Base-by-base conservation (phyloP, 257 asterid species). In the Solanum neorickii region DNA sequence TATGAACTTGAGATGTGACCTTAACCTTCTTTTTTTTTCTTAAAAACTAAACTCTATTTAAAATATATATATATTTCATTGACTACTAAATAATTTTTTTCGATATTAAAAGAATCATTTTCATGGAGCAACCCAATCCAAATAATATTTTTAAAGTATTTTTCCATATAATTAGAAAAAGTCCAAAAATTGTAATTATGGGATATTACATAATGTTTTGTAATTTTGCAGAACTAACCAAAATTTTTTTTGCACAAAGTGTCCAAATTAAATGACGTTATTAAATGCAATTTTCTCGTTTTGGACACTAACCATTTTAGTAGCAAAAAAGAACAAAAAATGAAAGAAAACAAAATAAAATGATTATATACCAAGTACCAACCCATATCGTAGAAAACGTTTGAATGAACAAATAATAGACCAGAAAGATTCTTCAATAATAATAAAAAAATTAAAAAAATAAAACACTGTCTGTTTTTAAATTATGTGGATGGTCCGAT, bases 261-360 rank as follows among this genome's bases (percentile, higher is more conserved):
- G 62, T 70, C 87, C 90, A 85, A 89, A 88, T 31, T 18, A n/a
- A 80, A 65, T 91, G 92, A 89, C 91, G 86, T 86, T 76, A 60
- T 23, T n/a, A 37, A 56, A 31, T 65, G 90, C 91, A 86, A 59
- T 87, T 16, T 86, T 91, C 89, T 91, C 91, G 91, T 87, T 89
- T 60, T 31, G 27, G 66, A 37, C 9, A 80, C 69, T 47, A 29
- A 80, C 29, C 27, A 78, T 78, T 46, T 78, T 78, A 2, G 14
- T 29, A 78, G 66, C 41, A 78, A 78, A 25, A 80, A 15, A 5
- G 47, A 42, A 46, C 42, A 78, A 10, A 80, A 5, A 5, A n/a
- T 41, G 83, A 52, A 29, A 80, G 10, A 18, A 46, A 49, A 18
- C 85, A 82, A 82, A 82, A 82, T 49, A 82, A 82, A 82, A 82